phyloP scores from a whole-genome alignment of 257 asterid genomes.

The Craterostigma plantagineum region DNA sequence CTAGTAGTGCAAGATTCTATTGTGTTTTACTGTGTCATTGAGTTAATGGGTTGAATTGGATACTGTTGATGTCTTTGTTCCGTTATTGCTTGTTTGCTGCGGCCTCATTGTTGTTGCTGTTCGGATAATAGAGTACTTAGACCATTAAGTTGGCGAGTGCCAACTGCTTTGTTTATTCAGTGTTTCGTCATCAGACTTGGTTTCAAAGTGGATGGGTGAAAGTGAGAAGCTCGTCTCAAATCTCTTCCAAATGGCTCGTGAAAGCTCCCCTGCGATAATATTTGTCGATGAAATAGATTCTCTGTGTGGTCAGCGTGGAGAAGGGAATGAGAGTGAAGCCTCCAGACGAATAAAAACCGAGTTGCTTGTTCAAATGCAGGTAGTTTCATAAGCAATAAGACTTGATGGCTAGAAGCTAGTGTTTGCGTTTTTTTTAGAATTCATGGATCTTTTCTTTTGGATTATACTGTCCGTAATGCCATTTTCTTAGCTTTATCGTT shows the following conservation, averaged over 20 bases:
- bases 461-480: conserved; percentile 91
- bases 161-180: conserved; percentile 49
- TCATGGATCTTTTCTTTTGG: conserved; percentile 26
- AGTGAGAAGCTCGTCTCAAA: conserved; percentile 96
- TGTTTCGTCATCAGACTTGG: conserved; percentile 88
- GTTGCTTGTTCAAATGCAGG: conserved; percentile 99
- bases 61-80: too few relatives aligned
- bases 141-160: conserved; percentile 41
- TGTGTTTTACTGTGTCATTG: too few relatives aligned
- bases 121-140: conserved; percentile 17
- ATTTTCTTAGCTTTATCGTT: too few relatives aligned
- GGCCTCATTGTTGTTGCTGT: background rate
- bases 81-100: background rate
- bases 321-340: conserved; percentile 99
- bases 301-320: conserved; percentile 88
- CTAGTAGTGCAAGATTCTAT: too few relatives aligned
- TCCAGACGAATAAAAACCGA: conserved; percentile 96
- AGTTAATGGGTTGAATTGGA: too few relatives aligned
- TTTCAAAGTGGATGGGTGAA: conserved; percentile 99
- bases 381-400: background rate
- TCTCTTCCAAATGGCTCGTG: conserved; percentile 95
- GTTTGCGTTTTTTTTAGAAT: background rate
- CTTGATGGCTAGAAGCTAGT: background rate
- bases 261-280: conserved; percentile 87
- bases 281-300: conserved; percentile 93